Evolutionary conservation across 352 stramenopile genomes (phyloP).

Genomic region (Globisporangium canariense): DNA sequence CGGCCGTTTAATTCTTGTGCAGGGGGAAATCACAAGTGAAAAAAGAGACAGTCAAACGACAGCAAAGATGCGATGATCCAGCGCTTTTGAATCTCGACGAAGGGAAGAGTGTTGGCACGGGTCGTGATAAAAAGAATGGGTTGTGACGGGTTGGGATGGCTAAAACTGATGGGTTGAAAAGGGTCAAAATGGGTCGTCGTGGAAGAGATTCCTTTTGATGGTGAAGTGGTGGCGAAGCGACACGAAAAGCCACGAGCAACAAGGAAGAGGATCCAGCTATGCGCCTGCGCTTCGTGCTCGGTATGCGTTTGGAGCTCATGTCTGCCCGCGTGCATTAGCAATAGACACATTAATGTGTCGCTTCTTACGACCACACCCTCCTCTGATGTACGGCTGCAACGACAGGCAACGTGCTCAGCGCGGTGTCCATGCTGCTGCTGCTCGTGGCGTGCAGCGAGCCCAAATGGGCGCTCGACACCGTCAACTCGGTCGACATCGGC

Average conservation of each 20-base stretch:
- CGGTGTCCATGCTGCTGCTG: constrained; percentile 44
- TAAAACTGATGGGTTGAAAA: not conserved
- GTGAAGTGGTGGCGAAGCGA: not conserved
- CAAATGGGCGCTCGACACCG: constrained; percentile 57
- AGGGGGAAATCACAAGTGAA: not conserved
- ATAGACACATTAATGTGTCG: not conserved
- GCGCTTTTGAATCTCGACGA: constrained; percentile 5
- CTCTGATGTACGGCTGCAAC: not conserved
- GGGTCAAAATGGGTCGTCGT: not conserved
- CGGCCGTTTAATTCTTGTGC: constrained; percentile 6
- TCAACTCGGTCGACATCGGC: constrained; percentile 74
- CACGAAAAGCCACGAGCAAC: not conserved
- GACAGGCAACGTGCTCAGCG: constrained; percentile 49
- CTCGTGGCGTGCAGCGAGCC: constrained; percentile 38
- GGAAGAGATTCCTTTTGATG: not conserved
- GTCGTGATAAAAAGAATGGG: not conserved
- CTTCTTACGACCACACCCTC: not conserved
- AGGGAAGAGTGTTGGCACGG: not conserved
- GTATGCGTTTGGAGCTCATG: constrained; percentile 14
- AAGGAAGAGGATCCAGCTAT: constrained; percentile 13
- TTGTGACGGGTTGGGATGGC: not conserved
- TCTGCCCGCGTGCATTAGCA: not conserved
- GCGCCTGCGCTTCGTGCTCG: constrained; percentile 38
- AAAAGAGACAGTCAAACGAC: constrained; percentile 4
- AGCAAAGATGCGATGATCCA: not conserved